Evolutionary conservation across 2,329 filamentous ascomycete species (phyloP).

Genomic region (Ophiocordyceps robertsii): DNA sequence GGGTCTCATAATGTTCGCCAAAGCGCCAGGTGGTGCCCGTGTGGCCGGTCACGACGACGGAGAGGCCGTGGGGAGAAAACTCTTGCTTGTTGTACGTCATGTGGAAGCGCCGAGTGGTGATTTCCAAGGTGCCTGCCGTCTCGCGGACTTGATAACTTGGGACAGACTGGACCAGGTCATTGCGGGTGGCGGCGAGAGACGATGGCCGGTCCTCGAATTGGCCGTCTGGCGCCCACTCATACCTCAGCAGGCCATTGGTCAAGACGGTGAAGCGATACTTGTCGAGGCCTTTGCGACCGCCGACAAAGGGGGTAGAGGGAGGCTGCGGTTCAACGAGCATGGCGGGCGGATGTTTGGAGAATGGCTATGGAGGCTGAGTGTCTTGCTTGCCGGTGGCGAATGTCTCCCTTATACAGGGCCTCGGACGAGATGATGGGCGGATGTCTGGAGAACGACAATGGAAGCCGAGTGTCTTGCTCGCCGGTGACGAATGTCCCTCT

Average conservation of each 20-base stretch:
- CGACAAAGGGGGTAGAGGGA: conserved; percentile 4
- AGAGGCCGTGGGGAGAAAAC: conserved; percentile 38
- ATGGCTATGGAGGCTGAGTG: too few species aligned
- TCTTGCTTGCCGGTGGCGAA: too few species aligned
- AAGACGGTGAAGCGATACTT: conserved; percentile 48
- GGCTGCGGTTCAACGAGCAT: too few species aligned
- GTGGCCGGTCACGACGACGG: conserved; percentile 26
- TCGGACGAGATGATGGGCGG: too few species aligned
- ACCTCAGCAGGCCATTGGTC: conserved; percentile 41
- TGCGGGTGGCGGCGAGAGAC: conserved; percentile 44
- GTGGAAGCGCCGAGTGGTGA: conserved; percentile 40
- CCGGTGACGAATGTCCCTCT: too few species aligned
- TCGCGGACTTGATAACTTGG: conserved; percentile 35
- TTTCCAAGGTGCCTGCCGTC: conserved; percentile 31
- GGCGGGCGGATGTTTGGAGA: too few species aligned
- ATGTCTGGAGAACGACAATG: too few species aligned
- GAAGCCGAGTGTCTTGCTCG: too few species aligned
- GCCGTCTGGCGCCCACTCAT: conserved; percentile 47
- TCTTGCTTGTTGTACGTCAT: conserved; percentile 43
- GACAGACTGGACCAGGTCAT: conserved; percentile 17
- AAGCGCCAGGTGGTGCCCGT: conserved; percentile 33
- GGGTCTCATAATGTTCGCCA: conserved; percentile 25
- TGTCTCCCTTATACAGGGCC: too few species aligned
- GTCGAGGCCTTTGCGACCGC: conserved; percentile 5
- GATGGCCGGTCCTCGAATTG: conserved; percentile 49